These are phyloP conservation scores for Trametes cingulata DNA, from an alignment of 768 basidiomycete species.

Conservation along the genomic window DNA sequence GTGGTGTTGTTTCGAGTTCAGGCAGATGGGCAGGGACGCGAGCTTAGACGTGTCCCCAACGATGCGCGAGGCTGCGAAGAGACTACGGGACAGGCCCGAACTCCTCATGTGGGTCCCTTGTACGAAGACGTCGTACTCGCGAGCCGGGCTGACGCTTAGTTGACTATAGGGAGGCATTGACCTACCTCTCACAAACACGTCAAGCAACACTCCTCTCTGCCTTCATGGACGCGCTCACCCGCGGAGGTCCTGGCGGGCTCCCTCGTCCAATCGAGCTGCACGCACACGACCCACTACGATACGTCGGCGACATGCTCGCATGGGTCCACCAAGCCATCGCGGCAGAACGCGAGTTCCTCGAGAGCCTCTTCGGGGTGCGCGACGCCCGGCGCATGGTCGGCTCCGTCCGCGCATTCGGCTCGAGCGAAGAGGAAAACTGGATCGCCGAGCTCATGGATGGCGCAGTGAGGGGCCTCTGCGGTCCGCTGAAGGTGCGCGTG, in stretches of 20 bases:
- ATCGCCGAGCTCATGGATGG: constrained; percentile 79
- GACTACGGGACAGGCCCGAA: constrained; percentile 78
- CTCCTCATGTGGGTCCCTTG: constrained; percentile 59
- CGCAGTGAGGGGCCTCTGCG: constrained; percentile 78
- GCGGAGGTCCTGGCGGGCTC: constrained; percentile 80
- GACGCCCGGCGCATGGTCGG: constrained; percentile 74
- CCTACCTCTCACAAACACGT: constrained; percentile 76
- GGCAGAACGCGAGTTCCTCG: constrained; percentile 91
- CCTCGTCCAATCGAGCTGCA: constrained; percentile 96
- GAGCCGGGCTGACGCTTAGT: constrained; percentile 21
- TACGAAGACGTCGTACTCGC: not conserved
- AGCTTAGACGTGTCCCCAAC: constrained; percentile 66
- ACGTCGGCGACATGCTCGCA: constrained; percentile 97
- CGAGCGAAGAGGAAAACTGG: constrained; percentile 73
- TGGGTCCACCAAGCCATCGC: constrained; percentile 98
- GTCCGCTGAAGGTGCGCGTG: constrained; percentile 93
- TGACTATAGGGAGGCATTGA: constrained; percentile 68
- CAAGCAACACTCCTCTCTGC: constrained; percentile 76
- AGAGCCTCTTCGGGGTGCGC: constrained; percentile 76
- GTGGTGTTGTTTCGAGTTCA: constrained; percentile 84
- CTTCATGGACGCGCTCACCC: constrained; percentile 86
- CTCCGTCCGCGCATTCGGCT: constrained; percentile 53
- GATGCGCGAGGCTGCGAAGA: constrained; percentile 70
- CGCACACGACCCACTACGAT: constrained; percentile 95
- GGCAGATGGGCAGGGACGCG: constrained; percentile 71